Evolutionary conservation across 257 asterid species (phyloP), one percentile per base, ranked within the genome.

Genomic region (Penstemon eatonii): DNA sequence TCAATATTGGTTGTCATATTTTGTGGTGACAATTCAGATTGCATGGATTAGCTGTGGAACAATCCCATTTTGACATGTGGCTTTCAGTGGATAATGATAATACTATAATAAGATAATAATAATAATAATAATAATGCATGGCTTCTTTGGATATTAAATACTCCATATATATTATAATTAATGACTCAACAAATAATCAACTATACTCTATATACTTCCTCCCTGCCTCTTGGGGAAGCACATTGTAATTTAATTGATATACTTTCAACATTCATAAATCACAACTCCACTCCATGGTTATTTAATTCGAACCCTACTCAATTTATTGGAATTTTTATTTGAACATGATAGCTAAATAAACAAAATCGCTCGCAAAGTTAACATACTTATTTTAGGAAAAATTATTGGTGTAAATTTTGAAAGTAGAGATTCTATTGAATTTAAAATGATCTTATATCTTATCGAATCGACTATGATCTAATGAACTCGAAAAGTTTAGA

Each of bases 11-110:
- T 0, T 44, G 7, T 62, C 73, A 73, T 74, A 70, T 75, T 73
- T 63, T 69, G 75, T 56, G 54, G 82, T 65, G 77, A 63, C 8
- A 37, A 38, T 18, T 63, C 39, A 52, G 89, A 82, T 86, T 79
- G 67, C 87, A 60, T 76, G 83, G 86, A 82, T 83, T 58, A 75
- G 78, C 33, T 79, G 45, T 18, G 43, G 79, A 74, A 61, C 87
- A 92, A 90, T 90, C 43, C 2, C 5, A 50, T 56, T 57, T 61
- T 65, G 95, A 82, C 98, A 87, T 49, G 83, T 92, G 95, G 91
- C 86, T 11, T 64, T 73, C 7, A 65, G 65, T 76, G 88, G 94
- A 87, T 90, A 90, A 77, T 76, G 18, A 15, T 15, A 15, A 15
- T 15, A 15, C 18, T 15, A 73, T 81, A 53, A 53, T 25, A 25